Percentiles rank a stretch among this genome's conserved stretches.
These are phyloP conservation scores for Basidiobolus meristosporus DNA, from an alignment of 371 early-diverging fungal species.

Conservation along the genomic window DNA sequence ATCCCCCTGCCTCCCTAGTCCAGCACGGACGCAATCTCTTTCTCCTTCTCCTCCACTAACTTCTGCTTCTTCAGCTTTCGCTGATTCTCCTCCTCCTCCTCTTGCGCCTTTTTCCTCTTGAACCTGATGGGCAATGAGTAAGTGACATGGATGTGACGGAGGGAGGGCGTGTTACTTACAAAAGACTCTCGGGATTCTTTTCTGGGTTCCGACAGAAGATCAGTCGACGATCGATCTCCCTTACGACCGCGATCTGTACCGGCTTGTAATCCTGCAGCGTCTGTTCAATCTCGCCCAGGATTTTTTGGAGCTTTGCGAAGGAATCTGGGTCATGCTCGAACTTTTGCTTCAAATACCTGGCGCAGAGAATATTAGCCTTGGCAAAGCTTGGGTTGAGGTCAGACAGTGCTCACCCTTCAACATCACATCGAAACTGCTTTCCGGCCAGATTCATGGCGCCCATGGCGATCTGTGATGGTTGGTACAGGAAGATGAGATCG, in stretches of 20 bases:
- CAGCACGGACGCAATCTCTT: too few species aligned
- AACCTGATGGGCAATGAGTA: too few species aligned
- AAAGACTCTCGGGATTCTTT: slow-evolving; percentile 38
- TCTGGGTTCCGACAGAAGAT: slow-evolving; percentile 45
- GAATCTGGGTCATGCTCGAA: slow-evolving; percentile 6
- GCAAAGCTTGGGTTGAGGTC: neutral
- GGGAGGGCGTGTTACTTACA: slow-evolving; percentile 21
- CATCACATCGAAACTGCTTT: slow-evolving; percentile 22
- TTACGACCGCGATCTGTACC: slow-evolving; percentile 20
- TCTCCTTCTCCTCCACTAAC: too few species aligned
- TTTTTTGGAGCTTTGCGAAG: slow-evolving; percentile 10
- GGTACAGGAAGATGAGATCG: slow-evolving; percentile 59
- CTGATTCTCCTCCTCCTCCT: too few species aligned
- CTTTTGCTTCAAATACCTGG: slow-evolving; percentile 3
- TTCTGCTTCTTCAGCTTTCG: too few species aligned
- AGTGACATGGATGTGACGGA: too few species aligned
- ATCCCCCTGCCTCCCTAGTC: too few species aligned
- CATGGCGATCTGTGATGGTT: slow-evolving; percentile 71
- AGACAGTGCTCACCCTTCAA: slow-evolving; percentile 9
- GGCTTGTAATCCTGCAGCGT: slow-evolving; percentile 12
- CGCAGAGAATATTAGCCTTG: neutral
- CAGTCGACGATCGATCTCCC: slow-evolving; percentile 33
- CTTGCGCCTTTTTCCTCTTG: too few species aligned
- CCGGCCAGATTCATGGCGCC: slow-evolving; percentile 55
- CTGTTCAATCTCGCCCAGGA: slow-evolving; percentile 22